A percentile compares a stretch with the other conserved stretches of the same genome.
Evolutionary conservation across 441 rosid species (phyloP).

Genomic region (Croton laevigatus): DNA sequence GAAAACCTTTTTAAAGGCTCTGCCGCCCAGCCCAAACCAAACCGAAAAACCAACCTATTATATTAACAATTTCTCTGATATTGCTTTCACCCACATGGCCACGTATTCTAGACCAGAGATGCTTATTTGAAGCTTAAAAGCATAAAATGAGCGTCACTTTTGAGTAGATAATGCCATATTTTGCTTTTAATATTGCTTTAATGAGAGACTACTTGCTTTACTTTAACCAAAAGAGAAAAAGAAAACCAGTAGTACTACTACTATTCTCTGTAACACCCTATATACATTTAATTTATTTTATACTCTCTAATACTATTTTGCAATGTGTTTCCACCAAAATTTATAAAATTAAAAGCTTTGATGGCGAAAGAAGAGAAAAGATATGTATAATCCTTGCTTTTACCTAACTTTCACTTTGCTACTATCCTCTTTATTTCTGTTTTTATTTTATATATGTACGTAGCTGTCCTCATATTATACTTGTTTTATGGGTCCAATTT

Average conservation of each 20-base stretch:
- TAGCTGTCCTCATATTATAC: too few species aligned
- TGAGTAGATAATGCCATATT: slow-evolving; percentile 83
- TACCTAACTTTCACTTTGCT: slow-evolving; percentile 40
- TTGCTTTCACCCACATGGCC: slow-evolving; percentile 80
- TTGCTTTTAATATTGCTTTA: slow-evolving; percentile 55
- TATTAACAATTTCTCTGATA: slow-evolving; percentile 22
- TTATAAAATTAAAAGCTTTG: slow-evolving; percentile 36
- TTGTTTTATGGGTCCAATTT: neutral
- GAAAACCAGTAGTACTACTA: neutral
- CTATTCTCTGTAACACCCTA: neutral
- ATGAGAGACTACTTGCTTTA: slow-evolving; percentile 37
- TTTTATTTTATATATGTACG: too few species aligned
- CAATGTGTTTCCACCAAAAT: slow-evolving; percentile 26
- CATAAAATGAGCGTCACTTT: slow-evolving; percentile 63
- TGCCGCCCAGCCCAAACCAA: slow-evolving; percentile 38
- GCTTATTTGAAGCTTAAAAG: slow-evolving; percentile 60
- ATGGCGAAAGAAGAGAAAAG: slow-evolving; percentile 55
- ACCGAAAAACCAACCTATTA: slow-evolving; percentile 1
- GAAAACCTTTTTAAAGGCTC: slow-evolving; percentile 49
- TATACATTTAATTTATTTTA: neutral
- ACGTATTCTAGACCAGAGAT: slow-evolving; percentile 54
- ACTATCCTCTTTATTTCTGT: slow-evolving; percentile 15
- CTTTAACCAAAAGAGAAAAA: slow-evolving; percentile 47
- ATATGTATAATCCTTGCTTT: slow-evolving; percentile 27
- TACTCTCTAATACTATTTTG: slow-evolving; percentile 1